Evolutionary conservation across 225 moss, liverwort and hornwort genomes (phyloP).

Genomic region (Sphagnum tenellum): DNA sequence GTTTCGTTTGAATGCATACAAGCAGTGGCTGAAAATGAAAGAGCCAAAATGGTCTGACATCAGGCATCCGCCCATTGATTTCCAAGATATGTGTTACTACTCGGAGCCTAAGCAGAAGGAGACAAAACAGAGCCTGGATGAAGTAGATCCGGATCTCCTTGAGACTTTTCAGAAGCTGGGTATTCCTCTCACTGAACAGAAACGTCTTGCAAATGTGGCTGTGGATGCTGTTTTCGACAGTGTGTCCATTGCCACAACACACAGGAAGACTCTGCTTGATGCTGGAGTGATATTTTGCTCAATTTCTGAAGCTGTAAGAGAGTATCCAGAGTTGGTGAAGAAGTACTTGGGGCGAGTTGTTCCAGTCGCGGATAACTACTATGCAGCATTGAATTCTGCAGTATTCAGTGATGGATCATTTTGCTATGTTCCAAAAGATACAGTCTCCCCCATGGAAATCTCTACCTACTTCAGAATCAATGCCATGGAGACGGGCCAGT

Average conservation of each 20-base stretch:
- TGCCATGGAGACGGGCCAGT: slow-evolving; percentile 93
- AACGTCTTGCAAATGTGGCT: slow-evolving; percentile 84
- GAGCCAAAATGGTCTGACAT: slow-evolving; percentile 95
- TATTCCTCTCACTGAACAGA: slow-evolving; percentile 88
- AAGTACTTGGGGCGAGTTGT: slow-evolving; percentile 84
- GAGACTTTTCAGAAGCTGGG: slow-evolving; percentile 92
- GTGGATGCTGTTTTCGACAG: slow-evolving; percentile 94
- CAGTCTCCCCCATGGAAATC: slow-evolving; percentile 94
- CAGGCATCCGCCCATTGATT: slow-evolving; percentile 73
- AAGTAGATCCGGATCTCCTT: slow-evolving; percentile 84
- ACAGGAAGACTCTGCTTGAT: slow-evolving; percentile 75
- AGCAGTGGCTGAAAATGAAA: slow-evolving; percentile 91
- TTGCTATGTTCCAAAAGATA: slow-evolving; percentile 91
- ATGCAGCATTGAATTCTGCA: slow-evolving; percentile 85
- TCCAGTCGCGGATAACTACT: slow-evolving; percentile 85
- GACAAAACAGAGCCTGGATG: slow-evolving; percentile 72
- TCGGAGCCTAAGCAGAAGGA: slow-evolving; percentile 91
- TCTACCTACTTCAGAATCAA: slow-evolving; percentile 95
- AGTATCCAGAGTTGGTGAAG: slow-evolving; percentile 75
- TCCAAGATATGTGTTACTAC: slow-evolving; percentile 92
- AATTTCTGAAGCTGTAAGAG: slow-evolving; percentile 82
- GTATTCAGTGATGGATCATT: slow-evolving; percentile 98
- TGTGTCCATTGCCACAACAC: slow-evolving; percentile 91
- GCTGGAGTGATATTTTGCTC: slow-evolving; percentile 97
- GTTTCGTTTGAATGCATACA: slow-evolving; percentile 81